Evolutionary conservation across 176 grass and related monocot genomes (phyloP), one percentile per base, ranked within the genome.

Genomic region (Juncus inflexus): DNA sequence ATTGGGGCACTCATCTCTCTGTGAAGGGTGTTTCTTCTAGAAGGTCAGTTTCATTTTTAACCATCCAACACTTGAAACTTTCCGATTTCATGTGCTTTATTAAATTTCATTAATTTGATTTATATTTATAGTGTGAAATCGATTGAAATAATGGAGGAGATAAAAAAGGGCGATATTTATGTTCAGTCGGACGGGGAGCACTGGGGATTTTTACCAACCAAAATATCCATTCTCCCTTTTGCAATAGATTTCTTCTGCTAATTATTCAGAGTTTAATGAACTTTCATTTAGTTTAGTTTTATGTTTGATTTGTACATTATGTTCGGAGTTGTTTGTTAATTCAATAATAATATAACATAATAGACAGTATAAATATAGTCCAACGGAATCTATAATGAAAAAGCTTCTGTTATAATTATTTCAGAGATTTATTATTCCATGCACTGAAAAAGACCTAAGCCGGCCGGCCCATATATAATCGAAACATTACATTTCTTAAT

Each of bases 161-260:
- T 61, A 49, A 35, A 13, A 56, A 51, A 55, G 2, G 72, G 78
- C 63, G 78, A 81, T 63, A 69, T 99, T 57, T 92, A 89, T 58
- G 80, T 89, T 74, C 88, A 92, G 40, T 86, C 88, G 61, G 94
- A 99, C 16, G 94, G 94, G 28, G 94, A 92, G 76, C 88, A 89
- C 69, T 92, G 78, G 15, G 94, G 85, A 57, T 92, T 89, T 77
- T 80, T 99, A 70, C 75, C 94, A 7, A 76, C 80, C 63, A 91
- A 86, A 69, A 79, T 87, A 57, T 92, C 80, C 28, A 55, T 92
- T 80, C 69, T 89, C 74, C 94, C 88, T 7, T 77, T 62, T 54
- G 94, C 75, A 43, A 73, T 92, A 9, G 56, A 92, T 70, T 89
- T 97, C 75, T 86, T 92, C 77, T 78, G 77, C 72, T 97, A 80